Percentiles rank a stretch among this genome's conserved stretches.
Evolutionary conservation across 1,139 yeast species (phyloP).

Genomic region (Candida pseudoviswanathii): DNA sequence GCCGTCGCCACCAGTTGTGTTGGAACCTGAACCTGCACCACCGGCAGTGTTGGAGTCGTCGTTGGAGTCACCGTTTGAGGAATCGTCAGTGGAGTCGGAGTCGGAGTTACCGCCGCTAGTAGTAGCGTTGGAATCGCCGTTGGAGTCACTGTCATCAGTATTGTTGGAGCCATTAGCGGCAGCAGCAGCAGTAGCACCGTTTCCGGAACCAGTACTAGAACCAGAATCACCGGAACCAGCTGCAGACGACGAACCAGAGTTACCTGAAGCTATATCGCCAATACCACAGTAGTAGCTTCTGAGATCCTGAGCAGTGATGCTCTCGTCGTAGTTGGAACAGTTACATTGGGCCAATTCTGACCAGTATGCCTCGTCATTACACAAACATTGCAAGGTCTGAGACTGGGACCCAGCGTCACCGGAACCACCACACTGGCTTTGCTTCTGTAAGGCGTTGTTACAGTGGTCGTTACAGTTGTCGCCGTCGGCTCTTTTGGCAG

Average conservation of each 20-base stretch:
- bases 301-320: conserved; percentile 2
- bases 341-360: conserved; percentile 6
- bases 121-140: conserved; percentile 20
- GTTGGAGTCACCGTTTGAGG: conserved; percentile 10
- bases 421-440: conserved; percentile 4
- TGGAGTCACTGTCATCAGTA: conserved; percentile 15
- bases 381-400: conserved; percentile 3
- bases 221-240: not conserved
- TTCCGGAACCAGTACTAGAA: not conserved
- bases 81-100: conserved; percentile 16
- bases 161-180: conserved; percentile 7
- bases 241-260: not conserved
- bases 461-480: conserved; percentile 6
- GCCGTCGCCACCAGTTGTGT: conserved; percentile 1
- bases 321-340: conserved; percentile 3
- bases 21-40: conserved; percentile 9
- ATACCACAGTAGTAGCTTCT: conserved; percentile 4
- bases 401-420: conserved; percentile 4
- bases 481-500: conserved; percentile 4
- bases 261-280: conserved; percentile 1
- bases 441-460: not conserved
- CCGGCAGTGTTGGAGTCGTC: conserved; percentile 16
- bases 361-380: conserved; percentile 5
- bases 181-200: conserved; percentile 1
- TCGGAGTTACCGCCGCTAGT: conserved; percentile 21